Conservation (phyloP, 345 rosid species). For the Salix brachista region DNA sequence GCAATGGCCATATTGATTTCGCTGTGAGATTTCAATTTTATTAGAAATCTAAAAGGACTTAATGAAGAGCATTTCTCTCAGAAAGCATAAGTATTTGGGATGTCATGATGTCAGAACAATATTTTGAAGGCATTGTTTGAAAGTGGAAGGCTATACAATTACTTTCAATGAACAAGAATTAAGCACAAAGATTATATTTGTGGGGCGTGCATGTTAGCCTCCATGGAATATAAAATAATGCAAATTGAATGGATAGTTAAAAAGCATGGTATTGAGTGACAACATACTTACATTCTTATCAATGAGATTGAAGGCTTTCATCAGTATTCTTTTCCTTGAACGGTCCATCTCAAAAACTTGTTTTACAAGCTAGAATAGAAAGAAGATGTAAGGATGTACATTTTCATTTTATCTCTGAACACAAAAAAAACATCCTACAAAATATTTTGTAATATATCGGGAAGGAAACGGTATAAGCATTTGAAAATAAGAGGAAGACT, state of each 20-base stretch:
- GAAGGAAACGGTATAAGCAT: neutral
- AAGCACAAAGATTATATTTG: conserved; percentile 7
- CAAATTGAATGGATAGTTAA: conserved; percentile 1
- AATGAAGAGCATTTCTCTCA: neutral
- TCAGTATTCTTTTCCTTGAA: conserved; percentile 58
- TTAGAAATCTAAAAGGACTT: neutral
- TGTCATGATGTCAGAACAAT: neutral
- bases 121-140: neutral
- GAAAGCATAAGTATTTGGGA: neutral
- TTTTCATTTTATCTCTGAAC: neutral
- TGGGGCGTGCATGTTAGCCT: neutral
- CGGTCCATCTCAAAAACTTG: conserved; percentile 80
- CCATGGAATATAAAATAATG: neutral
- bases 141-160: neutral
- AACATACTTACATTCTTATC: conserved; percentile 63
- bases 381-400: conserved; percentile 5
- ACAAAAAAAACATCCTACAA: neutral
- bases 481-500: neutral
- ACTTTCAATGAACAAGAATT: neutral
- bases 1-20: neutral
- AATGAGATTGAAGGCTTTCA: conserved; percentile 75
- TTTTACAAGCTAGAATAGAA: conserved; percentile 65
- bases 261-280: conserved; percentile 7
- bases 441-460: neutral
- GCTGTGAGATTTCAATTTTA: neutral